Evolutionary conservation across 305 asterid species (phyloP), one percentile per base, ranked within the genome.

Genomic region (Fraxinus xanthoxyloides): DNA sequence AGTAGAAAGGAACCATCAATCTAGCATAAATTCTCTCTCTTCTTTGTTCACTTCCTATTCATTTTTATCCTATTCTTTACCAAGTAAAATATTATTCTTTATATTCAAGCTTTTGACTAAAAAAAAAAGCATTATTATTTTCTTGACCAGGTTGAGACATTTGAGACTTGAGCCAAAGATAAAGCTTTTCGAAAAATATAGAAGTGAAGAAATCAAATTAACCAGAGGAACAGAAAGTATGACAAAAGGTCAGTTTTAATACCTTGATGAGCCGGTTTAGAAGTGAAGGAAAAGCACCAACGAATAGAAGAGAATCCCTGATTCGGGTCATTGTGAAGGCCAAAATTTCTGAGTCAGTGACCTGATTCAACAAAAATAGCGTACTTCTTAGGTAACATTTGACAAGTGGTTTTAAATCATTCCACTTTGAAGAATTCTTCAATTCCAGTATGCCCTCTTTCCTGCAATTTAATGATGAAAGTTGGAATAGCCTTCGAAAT

Each of bases 381-480:
- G 99, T 89, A 82, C 98, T 94, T 86, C 98, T 90, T 82, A 94
- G 82, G 80, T 87, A 96, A 56, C 97, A 93, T 87, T 92, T 96
- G 79, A 92, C 83, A 34, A 93, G 89, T 15, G 95, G 98, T 80
- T 85, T 91, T 84, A 90, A 79, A 75, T 74, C 86, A 82, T 92
- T 85, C 94, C 95, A 94, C 81, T 88, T 87, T 48, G 98, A 83
- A 79, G 85, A 83, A 81, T 91, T 91, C 81, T 86, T 88, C 85
- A 94, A 90, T 82, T 93, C 92, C 80, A 67, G 48, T 76, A 91
- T 76, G 9, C 85, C 80, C 80, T 88, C 95, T 85, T 91, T 92
- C 80, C 87, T 87, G 83, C 83, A 84, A 75, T 83, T 89, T 51
- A 84, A 85, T 83, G 97, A 84, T 67, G 94, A 82, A 82, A 92